A percentile compares a stretch with the other conserved stretches of the same genome.
Evolutionary conservation across 768 basidiomycete species (phyloP).

Genomic region (Tulasnella sp.): DNA sequence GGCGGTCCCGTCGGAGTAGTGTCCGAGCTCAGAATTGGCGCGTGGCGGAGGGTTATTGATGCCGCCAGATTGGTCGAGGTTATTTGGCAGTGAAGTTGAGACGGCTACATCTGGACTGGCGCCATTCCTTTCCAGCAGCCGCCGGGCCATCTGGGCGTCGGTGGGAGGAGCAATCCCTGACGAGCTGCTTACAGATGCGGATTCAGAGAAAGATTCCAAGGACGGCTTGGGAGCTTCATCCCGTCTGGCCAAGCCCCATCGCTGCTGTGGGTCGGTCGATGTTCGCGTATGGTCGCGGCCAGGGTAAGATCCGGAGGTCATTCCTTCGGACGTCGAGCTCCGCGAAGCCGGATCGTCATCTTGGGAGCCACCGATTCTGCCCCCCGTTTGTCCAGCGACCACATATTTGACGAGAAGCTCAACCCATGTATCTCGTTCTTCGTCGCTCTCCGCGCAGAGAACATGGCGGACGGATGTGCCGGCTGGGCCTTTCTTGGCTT

Average conservation of each 20-base stretch:
- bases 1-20: slow-evolving; percentile 64
- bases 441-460: slow-evolving; percentile 93
- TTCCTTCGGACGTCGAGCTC: slow-evolving; percentile 19
- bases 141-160: slow-evolving; percentile 39
- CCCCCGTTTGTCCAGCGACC: slow-evolving; percentile 51
- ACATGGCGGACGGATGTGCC: slow-evolving; percentile 82
- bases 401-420: slow-evolving; percentile 89
- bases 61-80: slow-evolving; percentile 47
- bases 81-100: slow-evolving; percentile 61
- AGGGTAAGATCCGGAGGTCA: slow-evolving; percentile 1
- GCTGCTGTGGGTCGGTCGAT: slow-evolving; percentile 13
- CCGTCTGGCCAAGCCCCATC: slow-evolving; percentile 19
- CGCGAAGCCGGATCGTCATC: slow-evolving; percentile 26
- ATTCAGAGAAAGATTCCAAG: slow-evolving; percentile 27
- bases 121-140: slow-evolving; percentile 51
- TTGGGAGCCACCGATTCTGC: slow-evolving; percentile 3
- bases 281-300: background rate
- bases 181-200: slow-evolving; percentile 16
- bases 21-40: slow-evolving; percentile 80
- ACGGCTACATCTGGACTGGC: slow-evolving; percentile 49
- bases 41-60: slow-evolving; percentile 45
- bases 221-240: slow-evolving; percentile 28
- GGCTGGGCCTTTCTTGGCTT: slow-evolving; percentile 73
- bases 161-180: slow-evolving; percentile 4
- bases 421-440: slow-evolving; percentile 93